Evolutionary conservation across 2,329 filamentous ascomycete genomes (phyloP).

Genomic region (Botrytis aclada): DNA sequence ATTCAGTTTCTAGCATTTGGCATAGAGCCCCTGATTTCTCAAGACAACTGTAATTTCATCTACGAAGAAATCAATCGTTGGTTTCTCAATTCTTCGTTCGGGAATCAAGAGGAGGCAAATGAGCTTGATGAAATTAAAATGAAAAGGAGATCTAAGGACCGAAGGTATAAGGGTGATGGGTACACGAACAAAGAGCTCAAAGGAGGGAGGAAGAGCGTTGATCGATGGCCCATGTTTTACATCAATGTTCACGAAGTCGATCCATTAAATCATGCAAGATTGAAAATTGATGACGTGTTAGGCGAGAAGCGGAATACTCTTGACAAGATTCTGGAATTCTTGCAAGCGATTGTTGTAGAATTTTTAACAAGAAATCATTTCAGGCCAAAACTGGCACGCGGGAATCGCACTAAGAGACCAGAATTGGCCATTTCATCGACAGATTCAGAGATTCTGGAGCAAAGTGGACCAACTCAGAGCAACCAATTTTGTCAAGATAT

Average conservation of each 20-base stretch:
- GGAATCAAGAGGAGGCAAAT: slow-evolving; percentile 50
- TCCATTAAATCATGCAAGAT: not conserved
- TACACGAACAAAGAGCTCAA: slow-evolving; percentile 52
- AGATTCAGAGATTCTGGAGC: not conserved
- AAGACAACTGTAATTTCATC: slow-evolving; percentile 59
- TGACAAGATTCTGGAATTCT: slow-evolving; percentile 57
- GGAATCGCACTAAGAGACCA: not conserved
- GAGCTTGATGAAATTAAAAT: slow-evolving; percentile 40
- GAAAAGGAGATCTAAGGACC: slow-evolving; percentile 39
- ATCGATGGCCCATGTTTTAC: slow-evolving; percentile 87
- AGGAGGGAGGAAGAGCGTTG: slow-evolving; percentile 60
- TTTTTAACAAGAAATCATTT: slow-evolving; percentile 75
- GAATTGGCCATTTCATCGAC: not conserved
- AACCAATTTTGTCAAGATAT: not conserved
- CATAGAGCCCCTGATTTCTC: slow-evolving; percentile 59
- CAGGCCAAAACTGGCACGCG: slow-evolving; percentile 26
- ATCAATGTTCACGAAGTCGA: slow-evolving; percentile 56
- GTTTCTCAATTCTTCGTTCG: slow-evolving; percentile 77
- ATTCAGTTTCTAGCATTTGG: slow-evolving; percentile 82
- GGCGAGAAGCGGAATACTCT: slow-evolving; percentile 45
- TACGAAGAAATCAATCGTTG: slow-evolving; percentile 76
- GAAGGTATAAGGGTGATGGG: slow-evolving; percentile 45
- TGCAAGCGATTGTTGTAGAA: slow-evolving; percentile 66
- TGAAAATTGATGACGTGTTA: slow-evolving; percentile 43
- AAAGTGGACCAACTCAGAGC: not conserved